Percentiles rank a stretch among this genome's conserved stretches.
phyloP scores from a whole-genome alignment of 2,329 filamentous ascomycete genomes.

The Mycocentrospora acerina region DNA sequence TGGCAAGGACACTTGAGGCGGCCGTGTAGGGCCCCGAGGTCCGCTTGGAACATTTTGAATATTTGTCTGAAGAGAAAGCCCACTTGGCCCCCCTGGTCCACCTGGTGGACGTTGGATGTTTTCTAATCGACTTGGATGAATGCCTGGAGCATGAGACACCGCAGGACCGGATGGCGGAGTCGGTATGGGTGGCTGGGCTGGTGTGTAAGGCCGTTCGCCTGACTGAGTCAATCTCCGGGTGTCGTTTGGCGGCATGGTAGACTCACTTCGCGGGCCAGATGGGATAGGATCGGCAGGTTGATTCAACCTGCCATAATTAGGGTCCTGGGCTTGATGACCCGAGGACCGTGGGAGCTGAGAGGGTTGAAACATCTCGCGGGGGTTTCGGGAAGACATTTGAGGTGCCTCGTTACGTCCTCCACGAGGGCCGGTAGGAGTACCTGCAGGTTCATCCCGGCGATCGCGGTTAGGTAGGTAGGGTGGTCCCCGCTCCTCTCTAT shows the following conservation, averaged over 20 bases:
- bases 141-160: slow-evolving; percentile 45
- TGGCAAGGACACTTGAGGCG: slow-evolving; percentile 24
- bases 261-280: slow-evolving; percentile 55
- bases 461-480: slow-evolving; percentile 40
- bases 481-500: slow-evolving; percentile 36
- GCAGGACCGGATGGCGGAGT: slow-evolving; percentile 37
- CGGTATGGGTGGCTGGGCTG: slow-evolving; percentile 26
- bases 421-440: slow-evolving; percentile 57
- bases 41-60: slow-evolving; percentile 37
- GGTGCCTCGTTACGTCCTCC: slow-evolving; percentile 41
- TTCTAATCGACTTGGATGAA: slow-evolving; percentile 58
- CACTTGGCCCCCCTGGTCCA: slow-evolving; percentile 4
- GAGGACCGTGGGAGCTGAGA: slow-evolving; percentile 36
- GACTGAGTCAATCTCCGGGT: slow-evolving; percentile 9
- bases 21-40: slow-evolving; percentile 32
- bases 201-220: slow-evolving; percentile 30
- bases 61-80: slow-evolving; percentile 35
- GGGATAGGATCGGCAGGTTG: slow-evolving; percentile 51
- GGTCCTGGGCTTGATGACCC: slow-evolving; percentile 44
- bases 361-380: slow-evolving; percentile 45
- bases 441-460: slow-evolving; percentile 41
- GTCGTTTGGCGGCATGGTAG: slow-evolving; percentile 4
- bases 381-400: slow-evolving; percentile 21
- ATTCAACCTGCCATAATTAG: slow-evolving; percentile 53
- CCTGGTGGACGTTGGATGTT: slow-evolving; percentile 36